Evolutionary conservation across 163 green algal genomes (phyloP), one percentile per base, ranked within the genome.

Genomic region (Chlorella variabilis): DNA sequence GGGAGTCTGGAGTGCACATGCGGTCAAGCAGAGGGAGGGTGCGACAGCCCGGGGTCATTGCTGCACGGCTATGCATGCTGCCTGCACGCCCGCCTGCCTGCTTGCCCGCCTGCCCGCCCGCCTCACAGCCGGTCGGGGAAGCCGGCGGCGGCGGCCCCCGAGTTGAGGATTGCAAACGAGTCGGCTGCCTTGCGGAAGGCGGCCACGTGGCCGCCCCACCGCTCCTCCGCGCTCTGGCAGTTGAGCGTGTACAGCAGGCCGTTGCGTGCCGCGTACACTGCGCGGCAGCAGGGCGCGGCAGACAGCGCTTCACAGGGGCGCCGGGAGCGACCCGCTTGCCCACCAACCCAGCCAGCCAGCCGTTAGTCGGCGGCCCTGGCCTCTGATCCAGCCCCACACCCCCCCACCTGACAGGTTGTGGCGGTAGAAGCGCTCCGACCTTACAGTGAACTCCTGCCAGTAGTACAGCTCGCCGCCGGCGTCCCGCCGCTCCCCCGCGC

Each of bases 241-340:
- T 96, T 97, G 63, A 97, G 85, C 0, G 93, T 96, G 82, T 93
- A 96, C 42, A 97, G 82, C 85, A 92, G 63, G 49, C 92, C 86
- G 42, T 85, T 82, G 25, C 85, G 82, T 25, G 83, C 77, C 17
- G 87, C 87, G 56, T 89, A 94, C 0, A 92, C 89, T 78, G 71
- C 34, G 27, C 25, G 39, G 20, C 0, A 51, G 71, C 1, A 31
- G n/a, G 21, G 49, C 34, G 9, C 54, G 25, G 54, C 54, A 62
- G 45, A 54, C 11, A 54, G 45, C 45, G 18, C 21, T n/a, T 15
- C 51, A 62, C 51, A 62, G 51, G 4, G n/a, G n/a, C n/a, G n/a
- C n/a, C n/a, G n/a, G n/a, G n/a, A n/a, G n/a, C n/a, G n/a, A n/a
- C n/a, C n/a, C n/a, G n/a, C n/a, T n/a, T n/a, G n/a, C n/a, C n/a